Base-by-base conservation (phyloP, 495 filamentous ascomycete species). In the Immersiella caudata region DNA sequence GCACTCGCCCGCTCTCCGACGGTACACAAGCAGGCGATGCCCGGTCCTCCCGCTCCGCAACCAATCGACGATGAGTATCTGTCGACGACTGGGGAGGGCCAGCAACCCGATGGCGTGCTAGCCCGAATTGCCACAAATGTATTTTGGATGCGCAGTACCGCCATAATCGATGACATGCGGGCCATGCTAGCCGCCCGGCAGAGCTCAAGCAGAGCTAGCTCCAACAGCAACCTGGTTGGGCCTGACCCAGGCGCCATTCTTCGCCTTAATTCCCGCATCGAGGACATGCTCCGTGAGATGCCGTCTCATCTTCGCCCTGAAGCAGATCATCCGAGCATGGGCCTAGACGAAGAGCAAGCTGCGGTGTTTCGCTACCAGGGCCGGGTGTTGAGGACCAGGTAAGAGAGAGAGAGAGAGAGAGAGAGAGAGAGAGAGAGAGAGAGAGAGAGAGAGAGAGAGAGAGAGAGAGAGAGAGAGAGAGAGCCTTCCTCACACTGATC, bases 1-100 rank as follows among this genome's bases (percentile, higher is more conserved):
- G 76, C 76, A 8, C 78, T 81, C 66, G 80, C 77, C 20, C 75
- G 78, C 6, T 77, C 78, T 14, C 59, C 64, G 2, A 73, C 78
- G 71, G 76, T 74, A 25, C 62, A 62, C 5, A 60, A 65, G 3
- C 27, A 66, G 20, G 29, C 8, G 4, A 68, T 68, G 0, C 67
- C 36, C 33, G 27, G 61, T 2, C 60, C 69, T 2, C 65, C 70
- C 11, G 33, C 69, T 21, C 74, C 74, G 21, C 58, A 58, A 5
- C 27, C 59, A 0, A 75, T 79, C 54, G 77, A 79, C 57, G 75
- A 79, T 25, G 73, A 79, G 56, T 75, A 74, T 60, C 63, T 78
- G 0, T 66, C 63, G 0, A 50, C 62, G 6, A 72, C 61, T 22
- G 65, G 66, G 9, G 59, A 70, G 21, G 67, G 61, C 14, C 46